Conservation (phyloP, 2,329 filamentous ascomycete species). For the Ascochyta rabiei region DNA sequence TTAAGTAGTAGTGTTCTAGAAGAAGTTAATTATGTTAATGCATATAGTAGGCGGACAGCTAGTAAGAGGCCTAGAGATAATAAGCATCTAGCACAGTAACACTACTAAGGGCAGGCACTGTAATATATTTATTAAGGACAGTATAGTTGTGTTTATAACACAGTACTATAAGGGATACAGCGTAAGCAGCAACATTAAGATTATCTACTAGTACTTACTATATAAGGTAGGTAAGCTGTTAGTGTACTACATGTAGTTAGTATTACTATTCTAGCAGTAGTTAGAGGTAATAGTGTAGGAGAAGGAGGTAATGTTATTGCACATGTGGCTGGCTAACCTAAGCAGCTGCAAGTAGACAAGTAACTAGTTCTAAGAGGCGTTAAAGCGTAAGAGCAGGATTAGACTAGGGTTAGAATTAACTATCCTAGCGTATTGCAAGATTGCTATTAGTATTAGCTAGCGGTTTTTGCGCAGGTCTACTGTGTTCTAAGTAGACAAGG, state of each 20-base stretch:
- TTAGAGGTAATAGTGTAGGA: slow-evolving; percentile 3
- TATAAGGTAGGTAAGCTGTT: slow-evolving; percentile 30
- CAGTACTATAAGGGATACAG: slow-evolving; percentile 29
- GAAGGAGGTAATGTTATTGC: slow-evolving; percentile 17
- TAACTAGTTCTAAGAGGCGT: slow-evolving; percentile 13
- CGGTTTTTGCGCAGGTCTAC: slow-evolving; percentile 21
- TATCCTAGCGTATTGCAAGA: slow-evolving; percentile 19
- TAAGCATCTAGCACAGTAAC: slow-evolving; percentile 21
- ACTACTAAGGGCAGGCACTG: slow-evolving; percentile 5
- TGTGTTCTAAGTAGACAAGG: slow-evolving; percentile 19
- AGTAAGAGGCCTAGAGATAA: slow-evolving; percentile 1
- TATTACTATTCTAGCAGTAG: background rate
- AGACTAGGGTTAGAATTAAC: slow-evolving; percentile 17
- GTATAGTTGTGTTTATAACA: slow-evolving; percentile 11
- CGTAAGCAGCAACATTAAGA: slow-evolving; percentile 24
- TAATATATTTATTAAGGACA: slow-evolving; percentile 29
- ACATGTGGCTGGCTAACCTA: slow-evolving; percentile 19
- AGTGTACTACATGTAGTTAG: slow-evolving; percentile 25
- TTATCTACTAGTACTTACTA: slow-evolving; percentile 35
- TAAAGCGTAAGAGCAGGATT: slow-evolving; percentile 19
- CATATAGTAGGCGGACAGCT: slow-evolving; percentile 24
- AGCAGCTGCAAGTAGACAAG: slow-evolving; percentile 16
- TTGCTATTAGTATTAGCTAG: slow-evolving; percentile 26
- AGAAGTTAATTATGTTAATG: slow-evolving; percentile 28
- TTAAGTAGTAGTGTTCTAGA: slow-evolving; percentile 12